These are phyloP conservation scores for Plantago ovata DNA, from an alignment of 257 asterid species.

Conservation along the genomic window DNA sequence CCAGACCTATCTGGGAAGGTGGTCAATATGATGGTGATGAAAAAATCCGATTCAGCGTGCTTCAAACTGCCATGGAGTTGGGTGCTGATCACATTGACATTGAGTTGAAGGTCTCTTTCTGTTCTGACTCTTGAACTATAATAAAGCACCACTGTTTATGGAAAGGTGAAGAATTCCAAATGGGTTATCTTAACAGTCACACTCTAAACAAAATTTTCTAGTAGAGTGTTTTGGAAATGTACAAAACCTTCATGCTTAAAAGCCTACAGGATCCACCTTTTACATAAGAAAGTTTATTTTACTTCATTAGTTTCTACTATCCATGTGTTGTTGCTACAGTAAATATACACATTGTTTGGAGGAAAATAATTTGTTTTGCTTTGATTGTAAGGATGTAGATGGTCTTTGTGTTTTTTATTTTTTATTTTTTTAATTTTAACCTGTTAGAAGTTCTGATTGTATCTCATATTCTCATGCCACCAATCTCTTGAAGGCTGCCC, in stretches of 20 bases:
- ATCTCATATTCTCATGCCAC: conserved; percentile 19
- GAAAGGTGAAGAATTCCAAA: not conserved
- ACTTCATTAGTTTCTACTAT: no score
- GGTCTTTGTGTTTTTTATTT: conserved; percentile 4
- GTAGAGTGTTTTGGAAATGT: conserved; percentile 3
- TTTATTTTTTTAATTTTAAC: no score
- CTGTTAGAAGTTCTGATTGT: conserved; percentile 10
- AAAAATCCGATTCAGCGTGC: conserved; percentile 53
- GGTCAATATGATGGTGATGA: conserved; percentile 91
- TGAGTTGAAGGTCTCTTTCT: conserved; percentile 72
- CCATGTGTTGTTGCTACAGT: not conserved
- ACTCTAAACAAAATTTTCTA: not conserved
- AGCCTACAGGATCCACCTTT: not conserved
- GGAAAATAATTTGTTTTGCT: not conserved
- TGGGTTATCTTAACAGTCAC: not conserved
- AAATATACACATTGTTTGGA: conserved; percentile 5
- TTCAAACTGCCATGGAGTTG: conserved; percentile 80
- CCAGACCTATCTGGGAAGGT: conserved; percentile 97
- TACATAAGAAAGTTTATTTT: not conserved
- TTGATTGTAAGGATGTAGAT: conserved; percentile 16
- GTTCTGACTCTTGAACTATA: not conserved
- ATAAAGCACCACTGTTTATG: no score
- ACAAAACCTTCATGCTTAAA: not conserved
- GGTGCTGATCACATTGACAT: conserved; percentile 98
- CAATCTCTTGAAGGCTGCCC: conserved; percentile 51